Conservation (phyloP, 768 basidiomycete genomes). For the Cystofilobasidium ferigula region DNA sequence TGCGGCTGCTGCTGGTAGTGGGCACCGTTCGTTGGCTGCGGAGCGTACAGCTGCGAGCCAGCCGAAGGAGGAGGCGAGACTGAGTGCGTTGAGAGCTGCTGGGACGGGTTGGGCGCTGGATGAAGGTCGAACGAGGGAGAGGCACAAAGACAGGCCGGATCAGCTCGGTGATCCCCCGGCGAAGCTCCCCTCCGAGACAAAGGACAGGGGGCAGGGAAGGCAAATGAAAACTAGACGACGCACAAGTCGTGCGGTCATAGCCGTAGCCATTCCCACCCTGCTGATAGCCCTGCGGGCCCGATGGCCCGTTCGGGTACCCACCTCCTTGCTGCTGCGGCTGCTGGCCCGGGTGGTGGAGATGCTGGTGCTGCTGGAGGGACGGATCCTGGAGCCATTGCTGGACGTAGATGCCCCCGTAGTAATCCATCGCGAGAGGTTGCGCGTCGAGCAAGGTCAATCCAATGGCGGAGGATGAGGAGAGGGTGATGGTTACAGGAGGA, state of each 20-base stretch:
- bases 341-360: background rate
- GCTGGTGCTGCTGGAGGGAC: constrained; percentile 3
- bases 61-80: background rate
- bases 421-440: background rate
- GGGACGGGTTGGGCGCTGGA: background rate
- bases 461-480: background rate
- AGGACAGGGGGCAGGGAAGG: background rate
- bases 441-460: background rate
- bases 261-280: background rate
- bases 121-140: constrained; percentile 1
- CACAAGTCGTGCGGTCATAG: constrained; percentile 3
- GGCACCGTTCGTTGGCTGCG: background rate
- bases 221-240: background rate
- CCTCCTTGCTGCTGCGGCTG: background rate
- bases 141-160: constrained; percentile 10
- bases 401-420: background rate
- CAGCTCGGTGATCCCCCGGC: background rate
- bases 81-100: constrained; percentile 1
- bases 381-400: constrained; percentile 25
- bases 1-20: background rate
- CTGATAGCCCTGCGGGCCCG: background rate
- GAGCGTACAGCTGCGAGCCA: background rate
- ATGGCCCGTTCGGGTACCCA: background rate
- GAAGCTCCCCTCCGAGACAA: too few species aligned
- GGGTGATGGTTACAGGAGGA: too few species aligned